Conservation (phyloP, 306 rosid genomes). For the Casuarina equisetifolia region DNA sequence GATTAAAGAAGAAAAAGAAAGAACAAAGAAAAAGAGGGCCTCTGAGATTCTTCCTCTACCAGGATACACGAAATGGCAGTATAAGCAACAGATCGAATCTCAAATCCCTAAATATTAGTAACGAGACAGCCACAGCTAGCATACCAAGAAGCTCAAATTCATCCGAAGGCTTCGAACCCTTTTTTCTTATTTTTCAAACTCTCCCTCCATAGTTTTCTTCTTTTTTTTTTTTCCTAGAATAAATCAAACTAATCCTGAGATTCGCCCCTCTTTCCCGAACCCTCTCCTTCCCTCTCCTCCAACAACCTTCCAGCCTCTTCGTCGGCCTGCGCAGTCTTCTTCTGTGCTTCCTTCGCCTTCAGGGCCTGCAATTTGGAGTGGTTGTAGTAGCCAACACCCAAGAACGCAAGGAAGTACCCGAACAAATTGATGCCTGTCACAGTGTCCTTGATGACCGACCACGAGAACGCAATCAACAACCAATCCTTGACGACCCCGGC, state of each 20-base stretch:
- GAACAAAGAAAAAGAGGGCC: slow-evolving; percentile 20
- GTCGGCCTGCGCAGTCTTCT: slow-evolving; percentile 57
- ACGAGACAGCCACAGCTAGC: slow-evolving; percentile 25
- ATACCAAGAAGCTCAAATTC: slow-evolving; percentile 32
- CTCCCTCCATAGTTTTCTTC: slow-evolving; percentile 10
- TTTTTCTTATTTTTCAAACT: slow-evolving; percentile 35
- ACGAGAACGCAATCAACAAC: slow-evolving; percentile 79
- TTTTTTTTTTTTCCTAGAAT: slow-evolving; percentile 7
- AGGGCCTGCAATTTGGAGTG: slow-evolving; percentile 77
- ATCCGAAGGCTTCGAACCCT: slow-evolving; percentile 30
- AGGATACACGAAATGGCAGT: slow-evolving; percentile 28
- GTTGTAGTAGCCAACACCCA: slow-evolving; percentile 83
- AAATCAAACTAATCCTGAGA: slow-evolving; percentile 38
- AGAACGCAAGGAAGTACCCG: slow-evolving; percentile 76
- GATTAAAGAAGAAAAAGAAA: slow-evolving; percentile 3
- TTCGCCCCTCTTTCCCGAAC: slow-evolving; percentile 52
- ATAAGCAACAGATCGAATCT: slow-evolving; percentile 43
- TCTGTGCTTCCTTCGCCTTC: slow-evolving; percentile 83
- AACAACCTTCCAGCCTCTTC: slow-evolving; percentile 72
- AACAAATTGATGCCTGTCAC: slow-evolving; percentile 80
- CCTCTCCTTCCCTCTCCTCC: slow-evolving; percentile 66
- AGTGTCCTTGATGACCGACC: slow-evolving; percentile 87
- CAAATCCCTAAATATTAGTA: slow-evolving; percentile 42
- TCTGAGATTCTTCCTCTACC: slow-evolving; percentile 37
- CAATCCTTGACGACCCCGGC: slow-evolving; percentile 94